Conservation (phyloP, 805 yeast species). For the Sugiyamaella qingdaonensis region DNA sequence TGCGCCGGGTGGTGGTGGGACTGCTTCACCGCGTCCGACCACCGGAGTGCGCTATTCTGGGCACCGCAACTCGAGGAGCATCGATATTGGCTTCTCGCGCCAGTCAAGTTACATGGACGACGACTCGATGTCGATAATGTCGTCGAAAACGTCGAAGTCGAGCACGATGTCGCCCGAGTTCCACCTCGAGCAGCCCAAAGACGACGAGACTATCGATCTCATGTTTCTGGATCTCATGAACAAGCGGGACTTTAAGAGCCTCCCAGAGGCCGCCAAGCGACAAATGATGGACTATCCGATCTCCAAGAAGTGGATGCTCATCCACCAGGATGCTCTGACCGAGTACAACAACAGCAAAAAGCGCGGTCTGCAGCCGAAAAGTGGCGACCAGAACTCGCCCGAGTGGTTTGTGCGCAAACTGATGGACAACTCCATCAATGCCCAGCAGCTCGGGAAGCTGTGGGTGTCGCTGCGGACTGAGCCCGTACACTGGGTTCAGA, state of each 20-base stretch:
- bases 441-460: conserved; percentile 70
- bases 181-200: conserved; percentile 61
- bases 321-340: conserved; percentile 77
- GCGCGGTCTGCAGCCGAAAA: conserved; percentile 20
- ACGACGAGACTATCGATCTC: conserved; percentile 61
- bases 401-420: conserved; percentile 72
- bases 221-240: conserved; percentile 75
- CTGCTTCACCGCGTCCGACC: not conserved
- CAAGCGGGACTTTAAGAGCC: conserved; percentile 62
- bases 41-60: not conserved
- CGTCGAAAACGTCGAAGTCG: conserved; percentile 10
- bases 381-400: conserved; percentile 45
- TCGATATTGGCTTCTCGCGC: conserved; percentile 1
- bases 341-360: conserved; percentile 58
- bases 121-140: conserved; percentile 13
- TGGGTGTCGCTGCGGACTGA: conserved; percentile 93
- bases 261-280: conserved; percentile 67
- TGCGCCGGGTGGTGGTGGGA: not conserved
- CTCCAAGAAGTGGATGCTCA: conserved; percentile 87
- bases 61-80: conserved; percentile 7
- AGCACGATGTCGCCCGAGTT: conserved; percentile 29
- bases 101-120: conserved; percentile 14
- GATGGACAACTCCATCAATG: conserved; percentile 62
- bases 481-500: conserved; percentile 74
- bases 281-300: conserved; percentile 72